A percentile compares a stretch with the other conserved stretches of the same genome.
These are phyloP conservation scores for Picochlorum sp. DNA, from an alignment of 139 green algal genomes.

Conservation along the genomic window DNA sequence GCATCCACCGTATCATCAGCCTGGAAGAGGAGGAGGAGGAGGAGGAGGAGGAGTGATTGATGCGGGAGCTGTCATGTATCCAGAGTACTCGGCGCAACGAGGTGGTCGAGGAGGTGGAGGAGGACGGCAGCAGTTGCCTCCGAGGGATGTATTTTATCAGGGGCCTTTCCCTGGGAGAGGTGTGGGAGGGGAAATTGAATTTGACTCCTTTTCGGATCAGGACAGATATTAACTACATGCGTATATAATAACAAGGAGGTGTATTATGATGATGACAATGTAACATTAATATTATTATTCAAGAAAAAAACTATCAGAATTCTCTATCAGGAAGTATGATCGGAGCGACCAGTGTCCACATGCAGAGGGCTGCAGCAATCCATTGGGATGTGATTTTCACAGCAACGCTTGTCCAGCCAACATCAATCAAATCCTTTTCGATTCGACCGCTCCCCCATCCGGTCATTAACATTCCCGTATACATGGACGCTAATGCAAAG, in stretches of 20 bases:
- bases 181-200: conserved; percentile 27
- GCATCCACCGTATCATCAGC: background rate
- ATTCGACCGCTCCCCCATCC: conserved; percentile 76
- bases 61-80: conserved; percentile 7
- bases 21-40: background rate
- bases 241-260: background rate
- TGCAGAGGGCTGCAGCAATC: conserved; percentile 73
- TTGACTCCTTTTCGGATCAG: conserved; percentile 10
- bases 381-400: conserved; percentile 82
- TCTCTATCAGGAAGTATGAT: conserved; percentile 78
- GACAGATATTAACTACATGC: conserved; percentile 24
- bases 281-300: background rate
- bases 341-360: conserved; percentile 87
- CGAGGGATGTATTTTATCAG: conserved; percentile 2
- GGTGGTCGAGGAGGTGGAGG: background rate
- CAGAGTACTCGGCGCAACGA: background rate
- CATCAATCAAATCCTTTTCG: conserved; percentile 72
- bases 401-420: conserved; percentile 90
- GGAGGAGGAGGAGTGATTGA: background rate
- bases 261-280: background rate
- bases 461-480: conserved; percentile 97
- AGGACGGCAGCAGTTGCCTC: background rate
- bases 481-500: conserved; percentile 90
- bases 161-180: conserved; percentile 6
- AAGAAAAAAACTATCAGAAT: conserved; percentile 33